These are phyloP conservation scores for Moesziomyces sp. DNA, from an alignment of 1,284 basidiomycete species.

Conservation along the genomic window DNA sequence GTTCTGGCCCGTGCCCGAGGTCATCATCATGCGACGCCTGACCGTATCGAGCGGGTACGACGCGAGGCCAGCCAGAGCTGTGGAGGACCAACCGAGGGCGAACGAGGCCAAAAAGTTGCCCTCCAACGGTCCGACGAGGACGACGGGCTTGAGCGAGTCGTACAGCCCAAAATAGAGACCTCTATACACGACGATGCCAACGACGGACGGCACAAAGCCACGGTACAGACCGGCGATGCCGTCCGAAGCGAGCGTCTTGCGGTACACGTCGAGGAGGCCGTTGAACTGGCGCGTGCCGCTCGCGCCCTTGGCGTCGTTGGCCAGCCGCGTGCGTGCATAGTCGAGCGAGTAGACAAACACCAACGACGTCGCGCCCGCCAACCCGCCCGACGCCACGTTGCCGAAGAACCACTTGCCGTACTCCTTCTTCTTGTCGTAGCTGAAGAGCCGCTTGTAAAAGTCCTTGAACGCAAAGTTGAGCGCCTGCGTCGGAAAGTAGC, in stretches of 20 bases:
- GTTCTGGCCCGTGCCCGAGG: slow-evolving; percentile 62
- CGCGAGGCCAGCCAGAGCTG: slow-evolving; percentile 67
- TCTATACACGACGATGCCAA: slow-evolving; percentile 68
- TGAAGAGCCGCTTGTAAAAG: slow-evolving; percentile 67
- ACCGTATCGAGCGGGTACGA: slow-evolving; percentile 68
- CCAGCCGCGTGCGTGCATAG: slow-evolving; percentile 69
- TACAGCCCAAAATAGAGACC: slow-evolving; percentile 69
- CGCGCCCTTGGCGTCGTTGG: slow-evolving; percentile 67
- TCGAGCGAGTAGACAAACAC: slow-evolving; percentile 68
- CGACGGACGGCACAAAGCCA: slow-evolving; percentile 68
- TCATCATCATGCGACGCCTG: slow-evolving; percentile 69
- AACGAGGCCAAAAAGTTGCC: slow-evolving; percentile 68
- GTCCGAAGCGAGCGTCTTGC: slow-evolving; percentile 67
- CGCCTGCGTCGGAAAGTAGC: slow-evolving; percentile 68
- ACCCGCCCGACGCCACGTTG: slow-evolving; percentile 68
- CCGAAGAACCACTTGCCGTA: slow-evolving; percentile 67
- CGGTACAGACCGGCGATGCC: slow-evolving; percentile 68
- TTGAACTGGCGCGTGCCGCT: slow-evolving; percentile 68
- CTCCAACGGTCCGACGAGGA: slow-evolving; percentile 64
- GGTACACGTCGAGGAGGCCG: slow-evolving; percentile 68
- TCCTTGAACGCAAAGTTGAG: slow-evolving; percentile 68
- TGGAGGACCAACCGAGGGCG: slow-evolving; percentile 67
- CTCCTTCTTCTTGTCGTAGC: slow-evolving; percentile 65
- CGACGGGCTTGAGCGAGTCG: slow-evolving; percentile 68
- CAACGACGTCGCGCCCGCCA: slow-evolving; percentile 67